Evolutionary conservation across 1,284 basidiomycete genomes (phyloP), one percentile per base, ranked within the genome.

Genomic region (Apiotrichum sp.): DNA sequence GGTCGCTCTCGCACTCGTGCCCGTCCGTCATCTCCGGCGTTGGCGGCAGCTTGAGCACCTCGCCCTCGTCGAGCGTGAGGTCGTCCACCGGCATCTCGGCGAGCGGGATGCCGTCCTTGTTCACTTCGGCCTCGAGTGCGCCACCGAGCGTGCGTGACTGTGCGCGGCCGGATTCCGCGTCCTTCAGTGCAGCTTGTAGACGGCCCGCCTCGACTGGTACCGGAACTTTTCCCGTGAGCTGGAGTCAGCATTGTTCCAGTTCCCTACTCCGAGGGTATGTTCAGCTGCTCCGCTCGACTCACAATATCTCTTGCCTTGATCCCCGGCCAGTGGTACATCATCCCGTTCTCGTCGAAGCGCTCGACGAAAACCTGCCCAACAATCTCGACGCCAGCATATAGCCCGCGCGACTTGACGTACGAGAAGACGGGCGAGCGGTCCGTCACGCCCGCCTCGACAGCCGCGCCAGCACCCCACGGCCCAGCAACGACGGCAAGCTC

Each of bases 401-500:
- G 58, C 1, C 79, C 79, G 47, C 71, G 64, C 58, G 64, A 70
- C 43, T 65, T 66, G 41, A 78, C 68, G 59, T 79, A 80, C 31
- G 67, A 70, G 38, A 77, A 75, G 6, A 79, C 72, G 0, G 79
- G 77, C 1, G 74, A 70, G 13, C 64, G 64, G 35, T 79, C 78
- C 29, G 68, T 52, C 22, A 22, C 22, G 1, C 81, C 80, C 3
- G 73, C 67, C 62, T 81, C 80, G 3, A 72, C 71, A 0, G 74
- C 74, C 3, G 76, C 77, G 2, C 80, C 80, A 0, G 76, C 71
- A 0, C 81, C 81, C 32, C 78, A 78, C 1, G 80, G 80, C 0
- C 81, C 81, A 0, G 80, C 79, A 0, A 77, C 79, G 1, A 81
- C 74, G 6, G 69, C 80, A 1, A 80, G 73, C 58, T 82, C 80